Evolutionary conservation across 2,329 filamentous ascomycete genomes (phyloP).

Genomic region (Xylariaceae sp.): DNA sequence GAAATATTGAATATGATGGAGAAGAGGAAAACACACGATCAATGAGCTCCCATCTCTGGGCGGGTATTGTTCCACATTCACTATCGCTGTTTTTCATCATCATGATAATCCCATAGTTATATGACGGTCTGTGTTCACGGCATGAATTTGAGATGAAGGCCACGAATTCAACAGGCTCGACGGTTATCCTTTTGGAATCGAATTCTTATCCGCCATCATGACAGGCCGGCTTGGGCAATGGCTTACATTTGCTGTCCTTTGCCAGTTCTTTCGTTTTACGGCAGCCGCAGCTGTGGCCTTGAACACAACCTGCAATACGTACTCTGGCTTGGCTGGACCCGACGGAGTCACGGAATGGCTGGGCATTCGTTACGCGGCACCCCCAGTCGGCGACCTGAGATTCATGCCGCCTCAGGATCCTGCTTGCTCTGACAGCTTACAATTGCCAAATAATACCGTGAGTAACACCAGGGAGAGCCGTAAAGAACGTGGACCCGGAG

Average conservation of each 20-base stretch:
- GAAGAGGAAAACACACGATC: slow-evolving; percentile 9
- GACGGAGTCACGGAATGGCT: slow-evolving; percentile 67
- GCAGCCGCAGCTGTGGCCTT: slow-evolving; percentile 40
- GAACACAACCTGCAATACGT: slow-evolving; percentile 63
- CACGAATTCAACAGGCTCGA: background rate
- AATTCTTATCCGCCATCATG: slow-evolving; percentile 12
- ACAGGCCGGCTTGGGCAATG: slow-evolving; percentile 11
- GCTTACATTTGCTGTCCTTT: slow-evolving; percentile 20
- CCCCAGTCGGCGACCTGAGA: slow-evolving; percentile 61
- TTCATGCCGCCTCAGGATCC: slow-evolving; percentile 67
- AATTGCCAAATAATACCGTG: slow-evolving; percentile 49
- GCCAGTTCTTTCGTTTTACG: slow-evolving; percentile 18
- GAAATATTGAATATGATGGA: background rate
- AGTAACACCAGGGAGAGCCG: slow-evolving; percentile 34
- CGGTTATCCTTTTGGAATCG: slow-evolving; percentile 1
- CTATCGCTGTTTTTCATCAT: background rate
- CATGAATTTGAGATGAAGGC: slow-evolving; percentile 11
- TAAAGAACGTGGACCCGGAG: background rate
- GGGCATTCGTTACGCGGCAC: slow-evolving; percentile 69
- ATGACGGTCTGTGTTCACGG: slow-evolving; percentile 11
- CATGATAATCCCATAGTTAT: slow-evolving; percentile 1
- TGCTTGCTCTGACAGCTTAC: slow-evolving; percentile 38
- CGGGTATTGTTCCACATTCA: slow-evolving; percentile 1
- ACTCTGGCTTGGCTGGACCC: slow-evolving; percentile 51
- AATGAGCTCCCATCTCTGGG: background rate